These are phyloP conservation scores for Gaeumannomyces sp. DNA, from an alignment of 2,329 filamentous ascomycete species.

Conservation along the genomic window DNA sequence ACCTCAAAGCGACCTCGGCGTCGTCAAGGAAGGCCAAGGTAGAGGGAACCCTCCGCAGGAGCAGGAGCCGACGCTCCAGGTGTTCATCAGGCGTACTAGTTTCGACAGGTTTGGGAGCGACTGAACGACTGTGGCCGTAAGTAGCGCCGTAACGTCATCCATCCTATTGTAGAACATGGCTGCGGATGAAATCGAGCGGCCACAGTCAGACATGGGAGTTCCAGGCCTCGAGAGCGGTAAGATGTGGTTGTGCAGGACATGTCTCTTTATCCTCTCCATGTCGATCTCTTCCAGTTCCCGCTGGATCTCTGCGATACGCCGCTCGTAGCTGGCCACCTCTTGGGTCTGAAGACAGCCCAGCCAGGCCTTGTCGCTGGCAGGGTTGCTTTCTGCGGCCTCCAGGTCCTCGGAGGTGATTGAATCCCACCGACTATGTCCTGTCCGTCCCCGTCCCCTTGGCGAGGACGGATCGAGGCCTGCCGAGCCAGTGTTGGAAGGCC, in stretches of 20 bases:
- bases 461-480: slow-evolving; percentile 48
- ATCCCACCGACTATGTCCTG: slow-evolving; percentile 12
- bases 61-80: slow-evolving; percentile 73
- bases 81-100: slow-evolving; percentile 64
- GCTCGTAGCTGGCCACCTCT: slow-evolving; percentile 63
- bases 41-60: slow-evolving; percentile 66
- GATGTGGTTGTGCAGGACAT: slow-evolving; percentile 77
- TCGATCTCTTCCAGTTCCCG: slow-evolving; percentile 63
- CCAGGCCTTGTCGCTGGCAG: slow-evolving; percentile 34
- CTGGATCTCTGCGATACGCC: slow-evolving; percentile 66
- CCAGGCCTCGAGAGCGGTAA: slow-evolving; percentile 49
- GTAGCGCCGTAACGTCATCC: slow-evolving; percentile 83
- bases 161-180: slow-evolving; percentile 55
- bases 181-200: slow-evolving; percentile 31
- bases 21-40: slow-evolving; percentile 62
- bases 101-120: slow-evolving; percentile 74
- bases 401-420: neutral
- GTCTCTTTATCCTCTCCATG: slow-evolving; percentile 82
- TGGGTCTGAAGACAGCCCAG: slow-evolving; percentile 64
- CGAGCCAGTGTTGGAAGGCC: slow-evolving; percentile 44
- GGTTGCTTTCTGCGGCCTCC: slow-evolving; percentile 7
- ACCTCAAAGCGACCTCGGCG: slow-evolving; percentile 56
- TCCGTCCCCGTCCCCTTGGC: slow-evolving; percentile 33
- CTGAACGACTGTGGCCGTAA: slow-evolving; percentile 88
- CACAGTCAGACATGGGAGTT: slow-evolving; percentile 41